A percentile compares a stretch with the other conserved stretches of the same genome.
phyloP scores from a whole-genome alignment of 352 stramenopile genomes.

The Globisporangium nodosum region DNA sequence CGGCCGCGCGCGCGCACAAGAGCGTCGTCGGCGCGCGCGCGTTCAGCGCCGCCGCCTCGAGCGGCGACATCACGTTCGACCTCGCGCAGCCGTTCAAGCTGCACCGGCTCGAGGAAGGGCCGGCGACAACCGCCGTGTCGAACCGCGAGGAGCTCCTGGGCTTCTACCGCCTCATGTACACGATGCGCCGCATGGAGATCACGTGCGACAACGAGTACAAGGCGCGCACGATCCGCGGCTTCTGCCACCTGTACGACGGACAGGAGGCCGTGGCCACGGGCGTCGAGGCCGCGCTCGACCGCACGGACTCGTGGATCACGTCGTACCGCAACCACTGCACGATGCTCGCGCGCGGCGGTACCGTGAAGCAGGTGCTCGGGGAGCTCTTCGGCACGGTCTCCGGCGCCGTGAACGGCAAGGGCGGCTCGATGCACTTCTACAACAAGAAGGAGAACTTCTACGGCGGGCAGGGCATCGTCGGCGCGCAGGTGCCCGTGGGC shows the following conservation, averaged over 20 bases:
- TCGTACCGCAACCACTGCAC: conserved; percentile 99
- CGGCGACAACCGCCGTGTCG: conserved; percentile 54
- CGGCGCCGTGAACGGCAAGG: conserved; percentile 94
- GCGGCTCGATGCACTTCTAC: conserved; percentile 99
- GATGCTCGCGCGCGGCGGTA: conserved; percentile 92
- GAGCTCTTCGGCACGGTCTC: conserved; percentile 95
- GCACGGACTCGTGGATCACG: conserved; percentile 98
- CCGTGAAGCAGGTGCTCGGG: conserved; percentile 90
- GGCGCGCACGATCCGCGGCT: conserved; percentile 96
- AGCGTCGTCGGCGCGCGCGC: conserved; percentile 25
- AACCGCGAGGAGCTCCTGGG: conserved; percentile 96
- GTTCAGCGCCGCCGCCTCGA: conserved; percentile 49
- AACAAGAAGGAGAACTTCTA: conserved; percentile 98
- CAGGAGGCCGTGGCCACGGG: conserved; percentile 99
- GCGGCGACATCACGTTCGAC: conserved; percentile 65
- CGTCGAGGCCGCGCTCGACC: conserved; percentile 93
- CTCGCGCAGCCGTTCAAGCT: conserved; percentile 72
- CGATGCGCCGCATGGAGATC: conserved; percentile 99
- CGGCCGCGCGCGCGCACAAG: conserved; percentile 27
- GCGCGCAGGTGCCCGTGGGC: conserved; percentile 97
- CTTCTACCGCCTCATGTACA: conserved; percentile 99
- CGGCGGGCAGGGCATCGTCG: conserved; percentile 98
- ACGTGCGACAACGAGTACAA: conserved; percentile 99
- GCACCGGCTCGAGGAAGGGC: conserved; percentile 71
- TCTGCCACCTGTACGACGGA: conserved; percentile 99